Evolutionary conservation across 108 stramenopile species (phyloP), one percentile per base, ranked within the genome.

Genomic region (Aurantiochytrium sp.): DNA sequence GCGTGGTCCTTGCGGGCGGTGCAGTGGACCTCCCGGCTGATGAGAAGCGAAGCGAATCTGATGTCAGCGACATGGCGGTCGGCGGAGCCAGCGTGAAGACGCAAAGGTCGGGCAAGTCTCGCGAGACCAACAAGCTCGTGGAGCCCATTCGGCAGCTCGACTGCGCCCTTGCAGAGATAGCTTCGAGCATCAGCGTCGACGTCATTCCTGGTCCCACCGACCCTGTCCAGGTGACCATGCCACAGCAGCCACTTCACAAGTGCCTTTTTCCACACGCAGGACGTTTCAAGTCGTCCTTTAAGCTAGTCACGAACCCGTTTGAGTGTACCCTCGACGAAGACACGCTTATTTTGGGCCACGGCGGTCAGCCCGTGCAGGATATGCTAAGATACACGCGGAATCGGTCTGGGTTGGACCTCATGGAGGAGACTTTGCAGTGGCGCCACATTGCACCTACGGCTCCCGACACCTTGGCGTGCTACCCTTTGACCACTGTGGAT

Each of bases 391-490:
- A 87, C 91, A 89, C 91, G 44, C 42, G 18, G 58, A 51, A 88
- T 44, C 45, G 55, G 4, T 88, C 55, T 8, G 53, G 87, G 16
- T n/a, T 76, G 29, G 71, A 58, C 72, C 71, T 47, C 53, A 47
- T 94, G 60, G 93, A 92, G 72, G 42, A 91, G 58, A 92, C 87
- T 19, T 88, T 93, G 5, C 18, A 44, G 59, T 94, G 93, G 93
- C 88, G 92, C 58, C 93, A 93, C 58, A 44, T 93, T 43, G 93
- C 93, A 5, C 93, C 93, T 5, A 94, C 93, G 8, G 92, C 93
- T 16, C 93, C 93, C n/a, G 93, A 94, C 60, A 93, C 93, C 4
- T 73, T 94, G 21, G 90, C 93, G 12, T 91, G 92, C 92, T 94
- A 94, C 69, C 93, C 93, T 3, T 92, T 94, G 60, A 25, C 58